These are phyloP conservation scores for Sclerotinia borealis DNA, from an alignment of 2,329 filamentous ascomycete species.

Conservation along the genomic window DNA sequence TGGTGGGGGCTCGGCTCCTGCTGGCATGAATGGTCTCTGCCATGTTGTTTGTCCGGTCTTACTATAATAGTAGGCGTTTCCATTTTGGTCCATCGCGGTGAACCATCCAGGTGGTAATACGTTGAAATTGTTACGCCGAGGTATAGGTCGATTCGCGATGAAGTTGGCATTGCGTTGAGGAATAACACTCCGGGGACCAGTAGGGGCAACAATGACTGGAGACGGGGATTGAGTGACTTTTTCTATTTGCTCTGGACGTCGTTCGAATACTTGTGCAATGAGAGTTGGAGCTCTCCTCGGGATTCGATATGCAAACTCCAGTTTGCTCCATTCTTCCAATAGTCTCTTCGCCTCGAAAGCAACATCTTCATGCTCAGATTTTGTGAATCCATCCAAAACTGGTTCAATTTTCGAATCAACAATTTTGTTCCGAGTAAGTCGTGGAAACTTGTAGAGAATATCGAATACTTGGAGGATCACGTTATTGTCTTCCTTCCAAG, in stretches of 20 bases:
- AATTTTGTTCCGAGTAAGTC: constrained; percentile 94
- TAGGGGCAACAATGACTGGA: constrained; percentile 36
- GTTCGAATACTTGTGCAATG: constrained; percentile 43
- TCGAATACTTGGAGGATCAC: constrained; percentile 84
- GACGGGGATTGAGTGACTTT: constrained; percentile 34
- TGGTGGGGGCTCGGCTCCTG: constrained; percentile 46
- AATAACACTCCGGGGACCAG: constrained; percentile 40
- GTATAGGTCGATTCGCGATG: constrained; percentile 49
- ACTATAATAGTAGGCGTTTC: constrained; percentile 81
- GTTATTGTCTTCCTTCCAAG: constrained; percentile 86
- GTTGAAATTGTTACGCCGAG: constrained; percentile 49
- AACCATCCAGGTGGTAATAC: constrained; percentile 83
- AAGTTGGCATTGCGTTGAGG: constrained; percentile 50
- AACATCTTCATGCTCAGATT: constrained; percentile 68
- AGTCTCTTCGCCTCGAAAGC: constrained; percentile 63
- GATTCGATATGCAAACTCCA: constrained; percentile 89
- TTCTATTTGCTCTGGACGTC: constrained; percentile 55
- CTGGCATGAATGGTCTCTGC: constrained; percentile 67
- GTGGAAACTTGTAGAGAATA: constrained; percentile 81
- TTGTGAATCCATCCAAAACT: constrained; percentile 62
- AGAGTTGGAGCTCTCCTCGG: constrained; percentile 59
- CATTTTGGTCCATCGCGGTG: constrained; percentile 61
- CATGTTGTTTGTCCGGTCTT: constrained; percentile 73
- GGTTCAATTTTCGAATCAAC: constrained; percentile 91
- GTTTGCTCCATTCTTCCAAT: constrained; percentile 78